Conservation (phyloP, 2,329 filamentous ascomycete species). For the Orbilia javanica region DNA sequence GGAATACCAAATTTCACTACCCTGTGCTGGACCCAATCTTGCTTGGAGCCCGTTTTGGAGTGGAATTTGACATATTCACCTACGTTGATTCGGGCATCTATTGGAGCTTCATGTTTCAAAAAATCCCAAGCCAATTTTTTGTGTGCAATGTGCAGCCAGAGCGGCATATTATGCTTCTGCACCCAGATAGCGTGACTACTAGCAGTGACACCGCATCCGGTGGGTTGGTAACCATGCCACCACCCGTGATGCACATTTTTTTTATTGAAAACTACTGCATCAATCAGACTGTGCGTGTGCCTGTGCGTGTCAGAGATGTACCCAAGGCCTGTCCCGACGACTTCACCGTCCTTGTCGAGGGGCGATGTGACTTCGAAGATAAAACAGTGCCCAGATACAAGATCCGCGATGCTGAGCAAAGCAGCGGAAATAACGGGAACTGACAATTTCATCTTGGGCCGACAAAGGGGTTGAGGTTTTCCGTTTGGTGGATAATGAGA, state of each 20-base stretch:
- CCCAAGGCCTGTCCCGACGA: not conserved
- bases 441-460: conserved; percentile 1
- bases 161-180: not conserved
- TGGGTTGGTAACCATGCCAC: not conserved
- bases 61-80: not conserved
- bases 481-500: not conserved
- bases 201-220: conserved; percentile 4
- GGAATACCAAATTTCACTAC: conserved; percentile 1
- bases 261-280: not conserved
- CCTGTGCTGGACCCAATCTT: too few relatives aligned
- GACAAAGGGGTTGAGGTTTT: not conserved
- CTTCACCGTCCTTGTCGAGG: not conserved
- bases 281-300: not conserved
- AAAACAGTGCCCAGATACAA: not conserved
- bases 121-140: not conserved
- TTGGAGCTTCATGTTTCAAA: not conserved
- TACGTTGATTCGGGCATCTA: not conserved
- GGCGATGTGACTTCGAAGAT: not conserved
- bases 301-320: not conserved
- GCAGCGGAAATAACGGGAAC: not conserved
- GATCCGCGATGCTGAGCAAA: not conserved
- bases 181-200: not conserved
- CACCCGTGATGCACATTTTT: not conserved
- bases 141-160: not conserved
- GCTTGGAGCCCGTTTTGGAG: too few relatives aligned